A percentile compares a stretch with the other conserved stretches of the same genome.
Conservation (phyloP, 148 eudicot species). For the Fallopia convolvulus region DNA sequence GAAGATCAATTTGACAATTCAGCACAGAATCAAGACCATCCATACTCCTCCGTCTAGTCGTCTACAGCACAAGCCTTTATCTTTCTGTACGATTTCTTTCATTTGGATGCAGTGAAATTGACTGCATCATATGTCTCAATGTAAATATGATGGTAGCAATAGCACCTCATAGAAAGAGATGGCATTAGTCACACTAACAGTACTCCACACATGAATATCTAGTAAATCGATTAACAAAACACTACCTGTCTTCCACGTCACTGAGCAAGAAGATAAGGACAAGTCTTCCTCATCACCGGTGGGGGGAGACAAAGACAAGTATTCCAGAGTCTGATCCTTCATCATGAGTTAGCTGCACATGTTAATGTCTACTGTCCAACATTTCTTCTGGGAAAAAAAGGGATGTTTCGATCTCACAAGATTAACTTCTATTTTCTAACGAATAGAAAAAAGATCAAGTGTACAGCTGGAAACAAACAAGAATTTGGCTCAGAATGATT, state of each 20-base stretch:
- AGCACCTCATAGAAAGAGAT: background rate
- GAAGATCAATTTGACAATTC: background rate
- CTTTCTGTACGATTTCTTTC: background rate
- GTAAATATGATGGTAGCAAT: background rate
- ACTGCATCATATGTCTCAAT: too few relatives aligned
- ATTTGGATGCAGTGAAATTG: too few relatives aligned
- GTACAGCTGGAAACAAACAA: background rate
- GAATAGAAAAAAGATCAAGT: background rate
- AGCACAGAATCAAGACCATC: background rate
- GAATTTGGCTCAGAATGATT: constrained; percentile 7
- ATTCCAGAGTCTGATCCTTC: background rate
- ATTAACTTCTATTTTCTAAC: background rate
- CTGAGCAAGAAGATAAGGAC: too few relatives aligned
- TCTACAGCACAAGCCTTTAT: background rate
- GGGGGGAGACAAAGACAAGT: background rate
- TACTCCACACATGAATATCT: background rate
- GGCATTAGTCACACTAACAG: background rate
- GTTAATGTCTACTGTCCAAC: background rate
- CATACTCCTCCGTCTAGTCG: too few relatives aligned
- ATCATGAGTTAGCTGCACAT: background rate
- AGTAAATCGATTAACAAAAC: background rate
- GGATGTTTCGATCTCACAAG: background rate
- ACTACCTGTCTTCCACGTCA: background rate
- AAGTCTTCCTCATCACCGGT: background rate
- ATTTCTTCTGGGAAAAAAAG: background rate